Base-by-base conservation (phyloP, 345 rosid species). In the Triadica sebifera region DNA sequence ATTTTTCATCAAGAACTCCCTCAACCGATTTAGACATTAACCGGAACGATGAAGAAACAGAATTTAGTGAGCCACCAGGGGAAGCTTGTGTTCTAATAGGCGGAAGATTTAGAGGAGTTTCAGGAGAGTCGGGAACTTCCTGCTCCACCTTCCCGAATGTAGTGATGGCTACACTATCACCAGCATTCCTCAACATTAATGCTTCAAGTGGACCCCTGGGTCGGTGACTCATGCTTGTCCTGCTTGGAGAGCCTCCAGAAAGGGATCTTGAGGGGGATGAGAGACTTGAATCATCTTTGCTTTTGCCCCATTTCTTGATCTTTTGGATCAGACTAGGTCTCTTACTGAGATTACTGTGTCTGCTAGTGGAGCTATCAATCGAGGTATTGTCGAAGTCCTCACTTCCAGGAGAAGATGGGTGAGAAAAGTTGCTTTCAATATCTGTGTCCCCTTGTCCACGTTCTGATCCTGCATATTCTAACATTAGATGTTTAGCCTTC, bases 401-500 rank as follows among this genome's bases (percentile, higher is more conserved):
- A 46, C 97, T 91, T 70, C 97, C 97, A 8, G 98, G 97, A 57
- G 98, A 95, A 34, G 99, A 93, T 38, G 97, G 97, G 25, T 87
- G 96, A 67, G 98, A 93, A 73, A 79, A 88, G 85, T 89, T 90
- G 86, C 96, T 95, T 10, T 95, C 98, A 10, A 86, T 73, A 73
- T 95, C 97, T 4, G 98, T 95, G 76, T 95, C 99, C 34, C 93
- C 98, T 77, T 89, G 98, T 68, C 99, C 97, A 17, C 92, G 97
- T 69, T 95, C 96, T 20, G 98, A 93, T 73, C 97, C 99, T 15
- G 91, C 97, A 67, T 93, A 93, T 72, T 93, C 98, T 75, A 95
- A 75, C 91, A 93, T 86, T 74, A 95, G 75, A 77, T 82, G 87
- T 82, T 95, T 95, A 6, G 99, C 97, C 82, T 67, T 91, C 34